Base-by-base conservation (phyloP, 2,329 filamentous ascomycete species). In the Penicillium sp. region DNA sequence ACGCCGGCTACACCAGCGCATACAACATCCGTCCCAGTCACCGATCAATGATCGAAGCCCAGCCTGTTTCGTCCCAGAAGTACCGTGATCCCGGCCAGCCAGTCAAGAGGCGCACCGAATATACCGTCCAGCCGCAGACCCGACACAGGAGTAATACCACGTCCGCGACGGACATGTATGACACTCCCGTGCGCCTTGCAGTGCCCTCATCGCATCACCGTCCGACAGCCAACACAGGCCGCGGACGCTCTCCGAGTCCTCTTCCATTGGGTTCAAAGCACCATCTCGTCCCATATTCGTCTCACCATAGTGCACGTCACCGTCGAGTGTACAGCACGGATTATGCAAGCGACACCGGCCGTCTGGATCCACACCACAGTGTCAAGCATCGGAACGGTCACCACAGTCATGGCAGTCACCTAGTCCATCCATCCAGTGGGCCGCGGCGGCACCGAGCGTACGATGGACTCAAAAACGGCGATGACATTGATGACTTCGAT, bases 401-500 rank as follows among this genome's bases (percentile, higher is more conserved):
- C n/a, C n/a, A n/a, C n/a, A n/a, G 25, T 27, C 25, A 27, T 13
- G 48, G 51, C 10, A 28, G 15, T 19, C 33, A 23, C 10, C 51
- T 57, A 27, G 45, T 51, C 8, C 51, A 64, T 19, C 50, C 53
- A 13, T 53, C 55, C 2, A 48, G 48, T 33, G 47, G 45, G 6
- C 51, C 48, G 10, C 53, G 51, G 30, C 56, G 56, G 14, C 60
- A 67, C 39, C 57, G 59, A 21, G 49, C 52, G 9, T 53, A 58
- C 6, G 58, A 57, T 13, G 51, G 58, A 21, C 41, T 53, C 30
- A 53, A 55, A 32, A 60, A 64, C 40, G 57, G 58, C 25, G 60
- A 65, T 16, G 64, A 68, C 32, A 64, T 70, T 44, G 67, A 69
- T 34, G 55, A 66, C 13, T 62, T 65, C 31, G 62, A 68, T 50